phyloP scores from a whole-genome alignment of 768 basidiomycete species.

The Tricholoma flavovirens region DNA sequence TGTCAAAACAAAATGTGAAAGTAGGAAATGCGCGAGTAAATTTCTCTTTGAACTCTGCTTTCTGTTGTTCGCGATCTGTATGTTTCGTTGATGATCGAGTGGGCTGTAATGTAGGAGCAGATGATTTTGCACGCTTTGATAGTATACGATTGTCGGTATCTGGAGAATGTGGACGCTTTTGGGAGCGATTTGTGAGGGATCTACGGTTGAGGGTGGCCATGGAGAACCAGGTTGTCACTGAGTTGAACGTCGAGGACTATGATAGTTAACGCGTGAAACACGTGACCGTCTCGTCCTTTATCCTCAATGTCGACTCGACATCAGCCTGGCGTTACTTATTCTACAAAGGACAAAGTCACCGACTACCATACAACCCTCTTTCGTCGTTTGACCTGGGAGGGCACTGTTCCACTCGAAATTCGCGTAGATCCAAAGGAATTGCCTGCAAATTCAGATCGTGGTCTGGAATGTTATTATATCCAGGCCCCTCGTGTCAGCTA shows the following conservation, averaged over 20 bases:
- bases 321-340: constrained; percentile 22
- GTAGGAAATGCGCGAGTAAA: constrained; percentile 80
- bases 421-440: constrained; percentile 86
- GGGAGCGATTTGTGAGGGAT: constrained; percentile 35
- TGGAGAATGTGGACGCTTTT: constrained; percentile 48
- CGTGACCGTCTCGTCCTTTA: no score
- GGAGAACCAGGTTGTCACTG: constrained; percentile 16
- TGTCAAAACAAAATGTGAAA: constrained; percentile 84
- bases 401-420: constrained; percentile 84
- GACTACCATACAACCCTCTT: constrained; percentile 73
- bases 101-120: constrained; percentile 14
- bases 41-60: constrained; percentile 74
- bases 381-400: constrained; percentile 86
- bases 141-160: constrained; percentile 26
- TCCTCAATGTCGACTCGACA: constrained; percentile 18
- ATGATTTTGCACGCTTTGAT: constrained; percentile 42
- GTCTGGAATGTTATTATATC: constrained; percentile 84
- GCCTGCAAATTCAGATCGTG: constrained; percentile 84
- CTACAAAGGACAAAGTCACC: constrained; percentile 32
- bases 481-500: constrained; percentile 92
- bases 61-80: constrained; percentile 47
- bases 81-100: constrained; percentile 38
- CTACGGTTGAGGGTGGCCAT: constrained; percentile 48
- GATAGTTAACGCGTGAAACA: no score
- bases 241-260: no score